Evolutionary conservation across 495 filamentous ascomycete genomes (phyloP).

Genomic region (Trichocladium antarcticum): DNA sequence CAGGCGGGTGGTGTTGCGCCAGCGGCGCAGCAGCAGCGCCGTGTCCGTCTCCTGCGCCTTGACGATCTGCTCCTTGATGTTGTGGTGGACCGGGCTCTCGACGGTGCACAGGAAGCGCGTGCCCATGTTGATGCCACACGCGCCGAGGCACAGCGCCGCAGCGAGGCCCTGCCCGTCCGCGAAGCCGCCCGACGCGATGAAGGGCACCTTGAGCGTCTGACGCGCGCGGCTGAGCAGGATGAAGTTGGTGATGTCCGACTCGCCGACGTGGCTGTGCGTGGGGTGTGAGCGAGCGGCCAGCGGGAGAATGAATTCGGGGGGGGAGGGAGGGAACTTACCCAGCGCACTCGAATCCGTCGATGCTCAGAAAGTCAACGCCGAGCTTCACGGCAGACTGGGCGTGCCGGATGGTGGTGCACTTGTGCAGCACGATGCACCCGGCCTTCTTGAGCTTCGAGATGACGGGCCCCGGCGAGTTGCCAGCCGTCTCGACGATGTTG

Average conservation of each 20-base stretch:
- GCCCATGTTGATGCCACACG: slow-evolving; percentile 94
- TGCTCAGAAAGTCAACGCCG: slow-evolving; percentile 90
- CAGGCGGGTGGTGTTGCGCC: slow-evolving; percentile 84
- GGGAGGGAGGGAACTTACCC: slow-evolving; percentile 46
- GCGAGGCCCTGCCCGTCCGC: slow-evolving; percentile 91
- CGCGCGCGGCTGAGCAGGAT: slow-evolving; percentile 79
- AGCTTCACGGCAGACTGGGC: slow-evolving; percentile 87
- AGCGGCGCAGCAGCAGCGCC: slow-evolving; percentile 73
- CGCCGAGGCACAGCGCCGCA: slow-evolving; percentile 80
- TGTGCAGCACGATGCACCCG: slow-evolving; percentile 74
- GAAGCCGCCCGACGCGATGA: slow-evolving; percentile 92
- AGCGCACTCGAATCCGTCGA: slow-evolving; percentile 96
- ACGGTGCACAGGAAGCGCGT: slow-evolving; percentile 90
- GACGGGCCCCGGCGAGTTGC: slow-evolving; percentile 85
- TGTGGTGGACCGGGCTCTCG: slow-evolving; percentile 83
- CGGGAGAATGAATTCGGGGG: no score
- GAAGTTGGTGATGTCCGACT: slow-evolving; percentile 95
- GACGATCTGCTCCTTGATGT: slow-evolving; percentile 89
- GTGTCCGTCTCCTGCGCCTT: slow-evolving; percentile 84
- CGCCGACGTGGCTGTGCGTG: slow-evolving; percentile 55
- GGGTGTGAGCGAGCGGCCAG: neutral
- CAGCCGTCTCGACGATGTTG: slow-evolving; percentile 91
- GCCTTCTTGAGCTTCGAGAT: slow-evolving; percentile 80
- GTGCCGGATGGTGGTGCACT: slow-evolving; percentile 94
- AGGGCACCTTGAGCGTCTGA: slow-evolving; percentile 75